Evolutionary conservation across 805 yeast genomes (phyloP), one percentile per base, ranked within the genome.

Genomic region (Monosporozyma aerobia): DNA sequence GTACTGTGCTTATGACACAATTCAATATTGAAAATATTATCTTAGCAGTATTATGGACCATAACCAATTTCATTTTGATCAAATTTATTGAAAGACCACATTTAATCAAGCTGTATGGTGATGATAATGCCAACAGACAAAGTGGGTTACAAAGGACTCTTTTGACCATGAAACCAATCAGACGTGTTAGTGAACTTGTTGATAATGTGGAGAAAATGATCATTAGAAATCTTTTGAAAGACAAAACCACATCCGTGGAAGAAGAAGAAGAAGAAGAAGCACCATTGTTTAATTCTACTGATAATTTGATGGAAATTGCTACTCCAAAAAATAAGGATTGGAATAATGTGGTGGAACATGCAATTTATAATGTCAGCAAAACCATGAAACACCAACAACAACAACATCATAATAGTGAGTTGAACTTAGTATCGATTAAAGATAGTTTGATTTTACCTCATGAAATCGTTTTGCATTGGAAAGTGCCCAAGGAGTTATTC

Each of bases 41-140:
- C 51, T 60, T 85, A 48, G 79, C 85, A 0, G 72, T 78, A 59
- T 65, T 84, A 44, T 87, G 90, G 88, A 80, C 87, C 1, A 63
- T 75, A 9, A 79, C 82, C 55, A 83, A 82, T 61, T 77, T 86
- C 53, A 68, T 80, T n/a, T 74, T 87, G 57, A 80, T 86, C 55
- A 81, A 81, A 57, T 82, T 82, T 62, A 83, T 87, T 54, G 95
- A 87, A 62, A 82, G 80, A 60, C 81, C 85, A 33, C 95, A 87
- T 62, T 83, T 87, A 86, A 77, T 80, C 53, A 82, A 80, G 62
- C 73, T 87, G 3, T 87, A 87, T 62, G 95, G 95, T 25, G 45
- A 43, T 23, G 45, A 43, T 43, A 80, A 78, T 57, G 74, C 72
- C 51, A 81, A 80, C 56, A 81, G 82, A 6, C 63, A 78, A 48